These are phyloP conservation scores for Corylus heterophylla DNA, from an alignment of 306 rosid species.

Conservation along the genomic window DNA sequence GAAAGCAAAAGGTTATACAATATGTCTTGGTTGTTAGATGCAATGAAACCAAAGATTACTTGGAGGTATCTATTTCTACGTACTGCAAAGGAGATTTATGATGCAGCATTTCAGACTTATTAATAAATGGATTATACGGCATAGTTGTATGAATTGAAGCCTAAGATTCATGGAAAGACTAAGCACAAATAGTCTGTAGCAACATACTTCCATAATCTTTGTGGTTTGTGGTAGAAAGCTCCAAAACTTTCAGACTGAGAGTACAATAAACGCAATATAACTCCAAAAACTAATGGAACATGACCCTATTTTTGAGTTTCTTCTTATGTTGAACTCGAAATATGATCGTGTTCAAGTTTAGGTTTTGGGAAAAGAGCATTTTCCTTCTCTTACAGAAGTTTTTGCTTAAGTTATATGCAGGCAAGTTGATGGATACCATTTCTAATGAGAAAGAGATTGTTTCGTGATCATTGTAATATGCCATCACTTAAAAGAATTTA, in stretches of 20 bases:
- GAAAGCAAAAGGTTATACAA: not conserved
- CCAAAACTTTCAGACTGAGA: not conserved
- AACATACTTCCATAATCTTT: not conserved
- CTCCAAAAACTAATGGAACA: too few species aligned
- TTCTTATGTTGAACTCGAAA: too few species aligned
- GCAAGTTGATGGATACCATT: too few species aligned
- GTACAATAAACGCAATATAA: not conserved
- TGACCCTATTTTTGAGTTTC: too few species aligned
- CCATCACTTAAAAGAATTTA: too few species aligned
- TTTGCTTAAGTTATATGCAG: too few species aligned
- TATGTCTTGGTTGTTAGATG: not conserved
- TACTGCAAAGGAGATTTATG: not conserved
- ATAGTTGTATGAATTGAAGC: not conserved
- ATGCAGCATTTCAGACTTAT: not conserved
- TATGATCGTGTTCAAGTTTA: too few species aligned
- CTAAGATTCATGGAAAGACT: not conserved
- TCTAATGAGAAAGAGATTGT: too few species aligned
- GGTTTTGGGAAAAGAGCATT: too few species aligned
- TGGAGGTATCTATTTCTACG: not conserved
- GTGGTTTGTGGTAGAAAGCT: not conserved
- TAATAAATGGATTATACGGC: not conserved
- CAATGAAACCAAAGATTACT: not conserved
- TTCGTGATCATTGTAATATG: too few species aligned
- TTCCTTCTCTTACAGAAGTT: too few species aligned
- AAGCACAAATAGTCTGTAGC: not conserved